Conservation (phyloP, 2,329 filamentous ascomycete species). For the Scedosporium minutisporum region DNA sequence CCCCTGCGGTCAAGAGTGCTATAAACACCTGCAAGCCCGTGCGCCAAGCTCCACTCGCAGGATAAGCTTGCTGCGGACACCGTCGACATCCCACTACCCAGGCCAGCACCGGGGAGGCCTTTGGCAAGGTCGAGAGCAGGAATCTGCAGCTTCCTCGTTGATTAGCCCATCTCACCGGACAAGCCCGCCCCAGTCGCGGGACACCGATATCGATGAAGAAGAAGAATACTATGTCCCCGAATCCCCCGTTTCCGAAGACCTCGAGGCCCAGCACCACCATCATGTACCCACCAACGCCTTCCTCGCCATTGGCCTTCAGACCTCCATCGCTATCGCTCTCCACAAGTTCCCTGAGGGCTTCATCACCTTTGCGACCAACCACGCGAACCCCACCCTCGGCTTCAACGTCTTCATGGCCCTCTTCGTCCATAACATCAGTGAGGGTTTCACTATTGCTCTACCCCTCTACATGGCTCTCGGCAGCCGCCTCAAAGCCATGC, state of each 20-base stretch:
- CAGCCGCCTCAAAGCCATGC: slow-evolving; percentile 70
- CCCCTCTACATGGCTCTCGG: slow-evolving; percentile 86
- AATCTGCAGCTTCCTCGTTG: not conserved
- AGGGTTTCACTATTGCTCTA: slow-evolving; percentile 89
- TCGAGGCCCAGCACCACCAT: slow-evolving; percentile 65
- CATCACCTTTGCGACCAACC: slow-evolving; percentile 94
- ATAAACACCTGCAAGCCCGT: slow-evolving; percentile 43
- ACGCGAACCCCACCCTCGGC: slow-evolving; percentile 81
- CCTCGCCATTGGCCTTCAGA: slow-evolving; percentile 89
- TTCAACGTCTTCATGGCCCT: slow-evolving; percentile 90
- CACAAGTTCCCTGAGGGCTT: slow-evolving; percentile 88
- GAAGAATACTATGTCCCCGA: not conserved
- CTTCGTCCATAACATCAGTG: slow-evolving; percentile 96
- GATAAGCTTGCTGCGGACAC: not conserved
- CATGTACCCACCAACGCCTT: slow-evolving; percentile 93
- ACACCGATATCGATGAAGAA: not conserved
- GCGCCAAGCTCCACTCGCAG: slow-evolving; percentile 22
- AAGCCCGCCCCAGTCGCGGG: not conserved
- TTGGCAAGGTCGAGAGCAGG: not conserved
- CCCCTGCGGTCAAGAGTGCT: slow-evolving; percentile 56
- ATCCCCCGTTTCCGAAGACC: slow-evolving; percentile 18
- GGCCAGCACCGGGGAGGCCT: not conserved
- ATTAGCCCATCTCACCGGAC: not conserved
- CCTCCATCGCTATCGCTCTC: slow-evolving; percentile 84
- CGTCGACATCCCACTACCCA: not conserved